Evolutionary conservation across 306 rosid species (phyloP).

Genomic region (Calophaca sinica): DNA sequence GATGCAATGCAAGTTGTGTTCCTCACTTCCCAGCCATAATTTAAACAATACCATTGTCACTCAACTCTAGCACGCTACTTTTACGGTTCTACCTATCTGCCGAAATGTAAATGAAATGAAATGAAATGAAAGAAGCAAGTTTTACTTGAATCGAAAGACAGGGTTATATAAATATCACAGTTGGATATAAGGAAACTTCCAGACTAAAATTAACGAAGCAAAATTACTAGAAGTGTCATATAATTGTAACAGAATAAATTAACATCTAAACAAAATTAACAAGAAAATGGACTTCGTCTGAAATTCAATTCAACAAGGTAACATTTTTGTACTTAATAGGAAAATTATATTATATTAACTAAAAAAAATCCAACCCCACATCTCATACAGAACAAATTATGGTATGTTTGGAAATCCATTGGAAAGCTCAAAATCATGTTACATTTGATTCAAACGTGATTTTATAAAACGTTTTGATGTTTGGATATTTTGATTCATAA

Average conservation of each 20-base stretch:
- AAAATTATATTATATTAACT: too few species aligned
- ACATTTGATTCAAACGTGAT: too few species aligned
- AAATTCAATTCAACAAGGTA: not conserved
- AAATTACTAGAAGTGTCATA: not conserved
- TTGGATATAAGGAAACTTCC: not conserved
- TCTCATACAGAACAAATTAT: too few species aligned
- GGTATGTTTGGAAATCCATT: too few species aligned
- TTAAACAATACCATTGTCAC: not conserved
- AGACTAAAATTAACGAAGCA: slow-evolving; percentile 7
- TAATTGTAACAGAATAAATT: not conserved
- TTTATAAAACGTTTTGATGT: too few species aligned
- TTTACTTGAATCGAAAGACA: not conserved
- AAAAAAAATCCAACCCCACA: too few species aligned
- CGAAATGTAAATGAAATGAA: not conserved
- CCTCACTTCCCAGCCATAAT: not conserved
- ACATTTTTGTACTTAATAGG: not conserved
- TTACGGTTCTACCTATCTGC: not conserved
- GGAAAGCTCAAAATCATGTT: too few species aligned
- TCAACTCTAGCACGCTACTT: not conserved
- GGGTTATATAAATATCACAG: not conserved
- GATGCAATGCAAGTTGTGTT: not conserved
- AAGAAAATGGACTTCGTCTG: not conserved
- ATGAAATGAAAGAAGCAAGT: not conserved
- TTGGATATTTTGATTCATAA: too few species aligned
- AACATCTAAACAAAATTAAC: not conserved